These are phyloP conservation scores for Leucosporidium yakuticum DNA, from an alignment of 768 basidiomycete genomes.

Conservation along the genomic window DNA sequence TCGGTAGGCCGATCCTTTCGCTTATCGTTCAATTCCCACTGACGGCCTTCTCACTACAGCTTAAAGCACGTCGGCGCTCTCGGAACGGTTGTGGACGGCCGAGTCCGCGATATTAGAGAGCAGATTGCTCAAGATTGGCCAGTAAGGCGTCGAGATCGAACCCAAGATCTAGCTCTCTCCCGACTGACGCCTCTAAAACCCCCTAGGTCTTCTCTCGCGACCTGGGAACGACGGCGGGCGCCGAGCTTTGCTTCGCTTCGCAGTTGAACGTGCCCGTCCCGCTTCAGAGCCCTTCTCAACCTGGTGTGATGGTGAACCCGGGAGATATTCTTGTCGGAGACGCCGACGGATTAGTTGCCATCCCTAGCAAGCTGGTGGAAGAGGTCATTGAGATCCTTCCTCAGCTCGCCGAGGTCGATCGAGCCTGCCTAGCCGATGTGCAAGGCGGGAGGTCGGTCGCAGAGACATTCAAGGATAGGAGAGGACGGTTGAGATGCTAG, in stretches of 20 bases:
- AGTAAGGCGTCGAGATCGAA: not conserved
- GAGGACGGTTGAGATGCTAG: not conserved
- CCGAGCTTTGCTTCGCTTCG: conserved; percentile 7
- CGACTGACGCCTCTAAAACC: not conserved
- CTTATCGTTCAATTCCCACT: not conserved
- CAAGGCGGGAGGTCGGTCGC: conserved; percentile 6
- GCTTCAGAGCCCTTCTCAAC: conserved; percentile 10
- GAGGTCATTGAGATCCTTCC: conserved; percentile 13
- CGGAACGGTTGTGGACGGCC: conserved; percentile 20
- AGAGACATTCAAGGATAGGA: conserved; percentile 21
- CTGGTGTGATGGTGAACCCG: conserved; percentile 17
- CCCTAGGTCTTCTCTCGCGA: conserved; percentile 16
- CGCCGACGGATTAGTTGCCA: conserved; percentile 23
- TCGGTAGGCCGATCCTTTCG: not conserved
- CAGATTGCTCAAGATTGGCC: conserved; percentile 17
- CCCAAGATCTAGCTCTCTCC: not conserved
- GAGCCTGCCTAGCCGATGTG: conserved; percentile 11
- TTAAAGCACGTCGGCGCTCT: conserved; percentile 3
- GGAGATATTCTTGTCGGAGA: conserved; percentile 33
- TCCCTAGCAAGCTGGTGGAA: conserved; percentile 21
- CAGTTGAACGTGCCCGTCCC: conserved; percentile 12
- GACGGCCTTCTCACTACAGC: not conserved
- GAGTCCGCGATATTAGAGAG: conserved; percentile 20
- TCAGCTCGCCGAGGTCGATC: conserved; percentile 20
- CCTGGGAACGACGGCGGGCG: conserved; percentile 10